Conservation (phyloP, 2,329 filamentous ascomycete genomes). For the Botryotinia narcissicola region DNA sequence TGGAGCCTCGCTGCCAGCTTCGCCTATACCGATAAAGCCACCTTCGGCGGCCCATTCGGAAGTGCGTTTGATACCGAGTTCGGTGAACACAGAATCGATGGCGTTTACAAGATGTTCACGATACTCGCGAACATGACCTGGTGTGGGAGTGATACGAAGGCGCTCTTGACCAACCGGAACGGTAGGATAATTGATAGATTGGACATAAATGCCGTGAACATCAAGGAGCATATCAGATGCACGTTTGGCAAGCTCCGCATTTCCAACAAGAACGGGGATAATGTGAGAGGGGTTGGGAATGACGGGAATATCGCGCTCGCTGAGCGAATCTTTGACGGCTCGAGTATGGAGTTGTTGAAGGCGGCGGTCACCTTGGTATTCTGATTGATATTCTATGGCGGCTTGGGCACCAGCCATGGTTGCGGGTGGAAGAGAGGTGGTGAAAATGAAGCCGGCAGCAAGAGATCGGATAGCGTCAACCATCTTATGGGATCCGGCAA, state of each 20-base stretch:
- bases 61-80: conserved; percentile 87
- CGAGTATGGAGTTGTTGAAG: conserved; percentile 96
- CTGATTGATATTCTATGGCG: conserved; percentile 91
- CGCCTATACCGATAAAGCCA: conserved; percentile 92
- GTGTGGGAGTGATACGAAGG: conserved; percentile 92
- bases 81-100: conserved; percentile 82
- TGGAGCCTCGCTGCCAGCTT: conserved; percentile 56
- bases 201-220: conserved; percentile 92
- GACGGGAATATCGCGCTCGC: conserved; percentile 81
- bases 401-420: conserved; percentile 93
- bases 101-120: conserved; percentile 83
- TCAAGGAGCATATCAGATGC: conserved; percentile 89
- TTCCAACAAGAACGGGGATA: conserved; percentile 87
- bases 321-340: conserved; percentile 83
- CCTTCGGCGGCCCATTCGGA: conserved; percentile 88
- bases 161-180: conserved; percentile 98
- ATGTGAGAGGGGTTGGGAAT: conserved; percentile 98
- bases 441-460: conserved; percentile 98
- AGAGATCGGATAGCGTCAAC: conserved; percentile 93
- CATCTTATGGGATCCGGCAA: conserved; percentile 81
- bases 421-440: conserved; percentile 89
- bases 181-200: conserved; percentile 98
- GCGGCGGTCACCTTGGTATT: conserved; percentile 78
- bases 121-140: conserved; percentile 81
- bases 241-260: conserved; percentile 86